Conservation (phyloP, 1,284 basidiomycete species). For the Marasmius sp. region DNA sequence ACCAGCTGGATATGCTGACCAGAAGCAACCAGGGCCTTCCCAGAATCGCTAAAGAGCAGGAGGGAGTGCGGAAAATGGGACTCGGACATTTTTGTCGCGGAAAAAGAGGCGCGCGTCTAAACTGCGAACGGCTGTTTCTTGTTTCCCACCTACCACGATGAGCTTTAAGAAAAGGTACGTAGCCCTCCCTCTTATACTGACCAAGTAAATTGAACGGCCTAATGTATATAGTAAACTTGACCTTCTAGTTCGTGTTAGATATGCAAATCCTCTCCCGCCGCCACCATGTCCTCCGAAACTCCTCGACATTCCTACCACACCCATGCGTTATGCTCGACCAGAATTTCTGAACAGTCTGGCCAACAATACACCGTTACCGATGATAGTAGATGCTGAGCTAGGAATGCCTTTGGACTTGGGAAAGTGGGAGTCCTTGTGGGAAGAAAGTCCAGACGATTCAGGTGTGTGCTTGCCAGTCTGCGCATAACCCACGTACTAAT, state of each 20-base stretch:
- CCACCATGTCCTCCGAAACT: constrained; percentile 95
- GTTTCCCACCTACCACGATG: constrained; percentile 13
- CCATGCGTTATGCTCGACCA: constrained; percentile 81
- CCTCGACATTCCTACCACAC: constrained; percentile 83
- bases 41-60: constrained; percentile 36
- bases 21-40: constrained; percentile 42
- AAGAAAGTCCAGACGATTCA: constrained; percentile 69
- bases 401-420: constrained; percentile 92
- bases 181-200: neutral
- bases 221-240: constrained; percentile 65
- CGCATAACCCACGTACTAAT: neutral
- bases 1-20: constrained; percentile 65
- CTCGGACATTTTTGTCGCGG: neutral
- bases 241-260: constrained; percentile 88
- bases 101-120: neutral
- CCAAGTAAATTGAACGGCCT: neutral
- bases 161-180: constrained; percentile 24
- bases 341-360: constrained; percentile 82
- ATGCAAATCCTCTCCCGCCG: constrained; percentile 88
- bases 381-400: constrained; percentile 92
- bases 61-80: constrained; percentile 43
- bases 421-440: constrained; percentile 81
- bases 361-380: constrained; percentile 79
- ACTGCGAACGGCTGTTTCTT: neutral
- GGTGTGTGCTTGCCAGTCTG: constrained; percentile 41